phyloP scores from a whole-genome alignment of 495 filamentous ascomycete species.

The Xylaria palmicola region DNA sequence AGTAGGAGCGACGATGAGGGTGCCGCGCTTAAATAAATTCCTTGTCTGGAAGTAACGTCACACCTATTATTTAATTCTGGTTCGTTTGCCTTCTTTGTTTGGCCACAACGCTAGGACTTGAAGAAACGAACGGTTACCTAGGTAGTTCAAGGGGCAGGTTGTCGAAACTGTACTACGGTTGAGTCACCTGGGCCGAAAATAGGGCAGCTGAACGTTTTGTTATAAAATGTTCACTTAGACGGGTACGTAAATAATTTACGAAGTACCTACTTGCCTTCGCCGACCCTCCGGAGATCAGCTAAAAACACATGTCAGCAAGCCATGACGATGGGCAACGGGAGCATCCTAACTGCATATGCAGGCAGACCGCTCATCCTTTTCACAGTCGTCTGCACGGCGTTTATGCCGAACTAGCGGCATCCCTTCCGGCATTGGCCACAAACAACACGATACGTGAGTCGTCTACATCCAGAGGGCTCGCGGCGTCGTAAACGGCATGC shows the following conservation, averaged over 20 bases:
- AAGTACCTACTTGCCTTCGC: neutral
- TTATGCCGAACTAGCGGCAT: neutral
- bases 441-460: neutral
- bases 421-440: neutral
- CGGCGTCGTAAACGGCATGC: neutral
- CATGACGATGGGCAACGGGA: conserved; percentile 8
- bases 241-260: no score
- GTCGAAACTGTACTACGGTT: no score
- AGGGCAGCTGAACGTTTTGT: no score
- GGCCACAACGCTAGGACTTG: neutral
- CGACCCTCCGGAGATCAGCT: neutral
- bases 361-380: conserved; percentile 6
- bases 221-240: no score
- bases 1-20: neutral
- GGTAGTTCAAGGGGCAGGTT: no score
- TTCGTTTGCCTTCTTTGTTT: no score
- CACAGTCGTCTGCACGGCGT: neutral
- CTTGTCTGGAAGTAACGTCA: conserved; percentile 7
- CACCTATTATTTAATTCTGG: neutral
- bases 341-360: neutral
- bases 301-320: neutral
- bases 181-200: no score
- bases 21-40: neutral
- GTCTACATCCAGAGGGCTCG: neutral
- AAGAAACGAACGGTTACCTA: no score